Evolutionary conservation across 2,329 filamentous ascomycete species (phyloP).

Genomic region (Colletotrichum sp.): DNA sequence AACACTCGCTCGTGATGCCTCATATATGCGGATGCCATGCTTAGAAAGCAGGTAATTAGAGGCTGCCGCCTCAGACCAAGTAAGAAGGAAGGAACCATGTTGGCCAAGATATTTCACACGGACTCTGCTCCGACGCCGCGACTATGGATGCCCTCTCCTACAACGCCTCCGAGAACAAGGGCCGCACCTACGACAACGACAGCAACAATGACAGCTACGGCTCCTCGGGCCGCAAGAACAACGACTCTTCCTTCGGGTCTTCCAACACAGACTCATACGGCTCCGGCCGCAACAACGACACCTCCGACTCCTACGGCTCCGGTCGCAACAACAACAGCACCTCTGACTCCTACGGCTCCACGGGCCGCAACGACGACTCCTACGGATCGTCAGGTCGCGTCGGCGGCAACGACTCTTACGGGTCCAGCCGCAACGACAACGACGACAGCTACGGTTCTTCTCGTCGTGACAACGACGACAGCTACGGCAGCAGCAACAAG

Average conservation of each 20-base stretch:
- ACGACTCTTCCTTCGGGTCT: constrained; percentile 14
- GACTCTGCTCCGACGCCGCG: neutral
- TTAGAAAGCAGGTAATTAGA: neutral
- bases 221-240: constrained; percentile 15
- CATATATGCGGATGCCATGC: neutral
- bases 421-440: constrained; percentile 35
- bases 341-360: constrained; percentile 19
- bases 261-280: constrained; percentile 13
- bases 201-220: constrained; percentile 21
- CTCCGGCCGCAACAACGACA: constrained; percentile 16
- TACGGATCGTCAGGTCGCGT: constrained; percentile 22
- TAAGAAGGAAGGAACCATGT: neutral
- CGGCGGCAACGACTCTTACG: constrained; percentile 23
- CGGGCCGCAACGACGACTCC: constrained; percentile 11
- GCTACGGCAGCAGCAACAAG: constrained; percentile 7
- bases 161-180: constrained; percentile 24
- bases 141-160: constrained; percentile 19
- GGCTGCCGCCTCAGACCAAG: neutral
- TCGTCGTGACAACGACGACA: constrained; percentile 35
- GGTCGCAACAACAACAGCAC: constrained; percentile 21
- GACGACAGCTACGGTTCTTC: constrained; percentile 29
- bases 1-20: neutral
- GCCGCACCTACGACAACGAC: constrained; percentile 17
- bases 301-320: constrained; percentile 26
- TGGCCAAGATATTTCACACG: neutral